Conservation (phyloP, 1,284 basidiomycete species). For the Ceratobasidium papillatum region DNA sequence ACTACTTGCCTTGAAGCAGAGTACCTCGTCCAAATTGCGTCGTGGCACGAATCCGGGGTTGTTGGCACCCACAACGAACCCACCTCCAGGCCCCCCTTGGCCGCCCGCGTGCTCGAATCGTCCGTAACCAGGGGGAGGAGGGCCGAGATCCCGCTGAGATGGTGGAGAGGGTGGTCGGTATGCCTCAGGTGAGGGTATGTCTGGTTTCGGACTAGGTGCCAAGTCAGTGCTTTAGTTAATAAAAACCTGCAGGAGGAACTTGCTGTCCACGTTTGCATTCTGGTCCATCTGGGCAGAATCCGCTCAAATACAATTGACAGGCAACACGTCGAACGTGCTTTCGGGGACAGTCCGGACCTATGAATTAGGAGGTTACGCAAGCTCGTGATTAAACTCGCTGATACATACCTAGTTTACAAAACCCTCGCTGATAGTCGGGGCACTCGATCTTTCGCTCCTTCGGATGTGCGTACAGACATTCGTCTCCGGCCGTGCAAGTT, state of each 20-base stretch:
- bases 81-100: constrained; percentile 47
- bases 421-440: constrained; percentile 94
- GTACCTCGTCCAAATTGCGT: constrained; percentile 83
- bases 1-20: constrained; percentile 82
- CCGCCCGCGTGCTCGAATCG: constrained; percentile 47
- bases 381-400: constrained; percentile 16
- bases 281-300: constrained; percentile 94
- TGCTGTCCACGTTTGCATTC: constrained; percentile 93
- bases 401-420: constrained; percentile 85
- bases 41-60: constrained; percentile 54
- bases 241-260: constrained; percentile 52
- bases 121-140: constrained; percentile 86
- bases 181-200: constrained; percentile 72
- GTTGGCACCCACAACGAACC: constrained; percentile 44
- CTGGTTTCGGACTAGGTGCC: constrained; percentile 71
- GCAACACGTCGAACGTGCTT: constrained; percentile 93
- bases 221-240: constrained; percentile 45
- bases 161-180: constrained; percentile 83
- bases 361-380: not conserved
- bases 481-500: constrained; percentile 97
- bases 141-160: constrained; percentile 80
- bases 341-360: constrained; percentile 88
- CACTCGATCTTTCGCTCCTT: constrained; percentile 93
- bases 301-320: constrained; percentile 91
- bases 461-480: constrained; percentile 98